phyloP scores from a whole-genome alignment of 2,329 filamentous ascomycete species.

The Aureobasidium subglaciale region DNA sequence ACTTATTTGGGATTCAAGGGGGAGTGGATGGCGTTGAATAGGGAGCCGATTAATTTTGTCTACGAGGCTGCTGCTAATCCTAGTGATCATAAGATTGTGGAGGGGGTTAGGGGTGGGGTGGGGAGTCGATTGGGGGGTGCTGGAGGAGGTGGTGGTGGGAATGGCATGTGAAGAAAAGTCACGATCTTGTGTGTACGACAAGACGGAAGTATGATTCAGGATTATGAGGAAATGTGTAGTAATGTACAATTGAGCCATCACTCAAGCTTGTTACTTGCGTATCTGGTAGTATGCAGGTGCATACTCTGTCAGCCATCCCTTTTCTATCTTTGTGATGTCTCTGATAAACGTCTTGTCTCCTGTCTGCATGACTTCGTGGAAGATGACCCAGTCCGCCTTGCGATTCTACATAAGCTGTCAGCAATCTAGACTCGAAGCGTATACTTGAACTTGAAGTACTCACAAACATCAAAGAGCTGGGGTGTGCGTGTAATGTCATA shows the following conservation, averaged over 20 bases:
- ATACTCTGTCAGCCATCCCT: slow-evolving; percentile 85
- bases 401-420: slow-evolving; percentile 51
- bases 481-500: slow-evolving; percentile 76
- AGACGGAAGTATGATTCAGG: neutral
- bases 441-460: slow-evolving; percentile 25
- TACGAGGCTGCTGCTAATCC: slow-evolving; percentile 95
- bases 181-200: too few relatives aligned
- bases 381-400: slow-evolving; percentile 94
- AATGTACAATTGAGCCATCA: neutral
- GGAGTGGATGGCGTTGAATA: slow-evolving; percentile 80
- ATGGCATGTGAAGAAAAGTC: slow-evolving; percentile 16
- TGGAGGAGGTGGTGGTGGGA: slow-evolving; percentile 20
- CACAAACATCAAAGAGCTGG: slow-evolving; percentile 83
- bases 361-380: slow-evolving; percentile 88
- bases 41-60: slow-evolving; percentile 75
- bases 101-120: slow-evolving; percentile 29
- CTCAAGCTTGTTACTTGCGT: slow-evolving; percentile 21
- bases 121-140: slow-evolving; percentile 28
- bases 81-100: slow-evolving; percentile 62
- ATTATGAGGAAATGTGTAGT: neutral
- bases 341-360: slow-evolving; percentile 82
- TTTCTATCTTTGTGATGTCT: slow-evolving; percentile 89
- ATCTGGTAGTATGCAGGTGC: slow-evolving; percentile 75
- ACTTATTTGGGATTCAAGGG: slow-evolving; percentile 89
- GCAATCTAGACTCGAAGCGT: neutral